Evolutionary conservation across 306 rosid genomes (phyloP).

Genomic region (Prunus davidiana): DNA sequence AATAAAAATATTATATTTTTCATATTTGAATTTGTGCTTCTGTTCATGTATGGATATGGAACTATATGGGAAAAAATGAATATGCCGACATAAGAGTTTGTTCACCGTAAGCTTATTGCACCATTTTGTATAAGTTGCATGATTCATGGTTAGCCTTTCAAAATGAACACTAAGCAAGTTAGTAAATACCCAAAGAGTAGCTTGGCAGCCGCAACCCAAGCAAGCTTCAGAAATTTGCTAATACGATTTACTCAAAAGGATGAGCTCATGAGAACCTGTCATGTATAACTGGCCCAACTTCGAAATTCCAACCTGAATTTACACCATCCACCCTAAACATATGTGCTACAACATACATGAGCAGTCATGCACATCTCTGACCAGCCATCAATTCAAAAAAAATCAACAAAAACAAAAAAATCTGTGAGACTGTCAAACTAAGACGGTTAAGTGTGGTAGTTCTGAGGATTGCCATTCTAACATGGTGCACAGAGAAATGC

Average conservation of each 20-base stretch:
- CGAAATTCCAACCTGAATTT: slow-evolving; percentile 1
- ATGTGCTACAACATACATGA: not conserved
- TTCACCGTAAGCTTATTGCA: too few species aligned
- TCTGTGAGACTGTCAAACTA: slow-evolving; percentile 15
- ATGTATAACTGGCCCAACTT: not conserved
- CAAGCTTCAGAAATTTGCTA: not conserved
- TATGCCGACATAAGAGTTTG: too few species aligned
- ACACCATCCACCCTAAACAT: slow-evolving; percentile 8
- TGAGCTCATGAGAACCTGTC: not conserved
- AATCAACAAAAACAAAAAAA: slow-evolving; percentile 4
- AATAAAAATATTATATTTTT: too few species aligned
- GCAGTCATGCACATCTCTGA: not conserved
- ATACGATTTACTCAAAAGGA: not conserved
- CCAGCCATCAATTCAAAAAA: slow-evolving; percentile 19
- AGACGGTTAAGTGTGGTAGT: not conserved
- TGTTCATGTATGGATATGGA: too few species aligned
- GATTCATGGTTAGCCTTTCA: too few species aligned
- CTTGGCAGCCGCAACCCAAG: not conserved
- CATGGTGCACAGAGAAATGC: slow-evolving; percentile 40
- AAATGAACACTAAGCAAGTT: too few species aligned
- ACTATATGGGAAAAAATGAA: too few species aligned
- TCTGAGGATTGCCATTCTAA: slow-evolving; percentile 22
- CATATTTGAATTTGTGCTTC: too few species aligned
- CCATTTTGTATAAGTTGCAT: too few species aligned
- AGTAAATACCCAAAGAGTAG: too few species aligned